phyloP scores from a whole-genome alignment of 441 rosid species.

The Euphorbia neoarborescens region DNA sequence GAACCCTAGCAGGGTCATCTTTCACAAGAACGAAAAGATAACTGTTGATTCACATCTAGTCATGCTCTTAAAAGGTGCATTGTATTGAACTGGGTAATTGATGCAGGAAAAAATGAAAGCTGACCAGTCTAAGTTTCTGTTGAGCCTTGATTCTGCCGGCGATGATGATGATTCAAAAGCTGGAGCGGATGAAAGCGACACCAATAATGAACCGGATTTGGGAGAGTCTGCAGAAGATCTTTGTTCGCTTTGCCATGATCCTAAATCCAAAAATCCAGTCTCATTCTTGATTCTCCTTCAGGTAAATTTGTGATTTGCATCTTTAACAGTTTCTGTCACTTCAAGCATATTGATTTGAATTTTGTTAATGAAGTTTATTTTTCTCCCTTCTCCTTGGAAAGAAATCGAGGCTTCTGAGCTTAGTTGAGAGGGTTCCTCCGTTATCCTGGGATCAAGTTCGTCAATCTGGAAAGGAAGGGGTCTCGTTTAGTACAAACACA shows the following conservation, averaged over 20 bases:
- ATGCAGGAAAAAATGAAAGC: conserved; percentile 96
- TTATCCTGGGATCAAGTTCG: conserved; percentile 58
- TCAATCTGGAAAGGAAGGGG: conserved; percentile 32
- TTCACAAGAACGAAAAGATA: neutral
- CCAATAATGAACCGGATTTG: conserved; percentile 33
- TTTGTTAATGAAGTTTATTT: conserved; percentile 17
- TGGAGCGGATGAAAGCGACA: conserved; percentile 38
- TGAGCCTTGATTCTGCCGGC: conserved; percentile 39
- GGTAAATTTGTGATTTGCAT: conserved; percentile 35
- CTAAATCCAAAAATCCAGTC: conserved; percentile 59
- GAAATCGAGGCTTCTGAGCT: conserved; percentile 89
- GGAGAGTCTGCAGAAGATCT: conserved; percentile 47
- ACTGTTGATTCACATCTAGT: neutral
- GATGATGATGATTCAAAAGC: conserved; percentile 43
- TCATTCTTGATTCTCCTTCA: conserved; percentile 89
- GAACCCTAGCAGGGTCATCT: neutral
- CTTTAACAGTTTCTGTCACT: neutral
- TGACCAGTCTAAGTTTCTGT: conserved; percentile 87
- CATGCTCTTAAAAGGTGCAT: neutral
- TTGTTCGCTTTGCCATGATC: conserved; percentile 91
- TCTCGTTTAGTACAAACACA: conserved; percentile 24
- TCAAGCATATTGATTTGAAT: conserved; percentile 17
- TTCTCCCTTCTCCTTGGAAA: conserved; percentile 25
- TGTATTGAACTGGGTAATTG: conserved; percentile 20
- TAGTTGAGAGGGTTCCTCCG: conserved; percentile 65